These are phyloP conservation scores for Hypsizygus ulmarius DNA, from an alignment of 1,284 basidiomycete species.

Conservation along the genomic window DNA sequence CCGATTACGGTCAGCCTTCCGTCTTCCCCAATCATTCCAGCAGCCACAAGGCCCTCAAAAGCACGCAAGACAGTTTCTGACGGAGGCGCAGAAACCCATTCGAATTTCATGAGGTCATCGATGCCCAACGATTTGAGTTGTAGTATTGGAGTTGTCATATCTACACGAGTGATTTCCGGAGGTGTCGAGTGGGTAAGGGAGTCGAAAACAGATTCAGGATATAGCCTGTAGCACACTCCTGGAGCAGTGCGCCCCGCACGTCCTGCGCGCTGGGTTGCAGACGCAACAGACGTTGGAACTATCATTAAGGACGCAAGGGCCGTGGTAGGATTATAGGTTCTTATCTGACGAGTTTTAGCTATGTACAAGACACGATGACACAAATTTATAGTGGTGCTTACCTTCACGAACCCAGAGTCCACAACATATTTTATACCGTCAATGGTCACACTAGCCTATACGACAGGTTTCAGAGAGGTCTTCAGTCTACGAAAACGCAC, in stretches of 20 bases:
- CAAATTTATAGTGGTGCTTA: constrained; percentile 25
- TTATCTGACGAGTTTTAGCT: constrained; percentile 51
- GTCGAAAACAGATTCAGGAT: constrained; percentile 63
- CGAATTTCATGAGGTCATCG: constrained; percentile 94
- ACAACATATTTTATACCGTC: constrained; percentile 95
- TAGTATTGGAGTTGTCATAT: constrained; percentile 85
- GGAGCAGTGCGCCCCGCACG: constrained; percentile 88
- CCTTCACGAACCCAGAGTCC: constrained; percentile 95
- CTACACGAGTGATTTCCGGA: constrained; percentile 88
- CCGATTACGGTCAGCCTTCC: constrained; percentile 66
- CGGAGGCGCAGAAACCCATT: constrained; percentile 89
- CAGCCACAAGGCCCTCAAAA: constrained; percentile 68
- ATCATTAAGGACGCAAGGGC: constrained; percentile 80
- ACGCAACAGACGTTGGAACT: constrained; percentile 79
- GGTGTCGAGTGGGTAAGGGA: constrained; percentile 66
- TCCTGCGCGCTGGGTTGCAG: constrained; percentile 86
- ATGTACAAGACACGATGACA: background rate
- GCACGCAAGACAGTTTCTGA: constrained; percentile 84
- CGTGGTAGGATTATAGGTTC: constrained; percentile 80
- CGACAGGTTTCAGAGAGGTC: constrained; percentile 1
- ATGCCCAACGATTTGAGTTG: constrained; percentile 94
- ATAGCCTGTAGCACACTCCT: constrained; percentile 93
- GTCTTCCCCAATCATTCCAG: constrained; percentile 72
- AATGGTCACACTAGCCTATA: constrained; percentile 90
- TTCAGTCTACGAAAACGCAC: constrained; percentile 10